Evolutionary conservation across 192 early-diverging fungal genomes (phyloP).

Genomic region (Mortierella claussenii): DNA sequence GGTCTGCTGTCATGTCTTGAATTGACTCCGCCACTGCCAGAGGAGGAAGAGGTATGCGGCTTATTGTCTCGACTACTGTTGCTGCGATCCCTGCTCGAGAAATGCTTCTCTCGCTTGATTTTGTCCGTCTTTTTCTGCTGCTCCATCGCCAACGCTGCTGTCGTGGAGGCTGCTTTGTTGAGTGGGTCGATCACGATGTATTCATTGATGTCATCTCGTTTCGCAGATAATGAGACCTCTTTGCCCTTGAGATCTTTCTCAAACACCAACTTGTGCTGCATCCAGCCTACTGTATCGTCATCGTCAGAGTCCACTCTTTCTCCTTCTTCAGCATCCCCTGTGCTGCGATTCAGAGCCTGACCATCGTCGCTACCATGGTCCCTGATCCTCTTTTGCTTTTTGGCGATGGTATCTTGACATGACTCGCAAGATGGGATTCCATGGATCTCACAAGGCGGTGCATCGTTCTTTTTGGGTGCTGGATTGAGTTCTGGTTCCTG

Average conservation of each 20-base stretch:
- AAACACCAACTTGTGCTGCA: slow-evolving; percentile 81
- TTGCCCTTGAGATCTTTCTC: slow-evolving; percentile 73
- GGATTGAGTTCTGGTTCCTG: slow-evolving; percentile 19
- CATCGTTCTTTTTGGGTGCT: slow-evolving; percentile 46
- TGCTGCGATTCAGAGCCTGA: too few relatives aligned
- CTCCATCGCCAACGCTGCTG: slow-evolving; percentile 38
- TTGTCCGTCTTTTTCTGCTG: slow-evolving; percentile 41
- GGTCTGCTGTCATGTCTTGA: slow-evolving; percentile 1
- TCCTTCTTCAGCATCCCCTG: slow-evolving; percentile 49
- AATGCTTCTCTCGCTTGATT: slow-evolving; percentile 10
- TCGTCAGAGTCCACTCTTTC: slow-evolving; percentile 36
- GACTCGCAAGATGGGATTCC: slow-evolving; percentile 75
- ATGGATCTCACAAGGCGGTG: slow-evolving; percentile 72
- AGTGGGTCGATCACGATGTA: slow-evolving; percentile 78
- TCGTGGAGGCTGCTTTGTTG: slow-evolving; percentile 38
- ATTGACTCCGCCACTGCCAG: neutral
- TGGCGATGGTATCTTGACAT: slow-evolving; percentile 64
- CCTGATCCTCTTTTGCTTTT: slow-evolving; percentile 23
- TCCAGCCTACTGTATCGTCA: slow-evolving; percentile 74
- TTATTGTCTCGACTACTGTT: neutral
- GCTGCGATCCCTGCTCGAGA: neutral
- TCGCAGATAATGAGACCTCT: slow-evolving; percentile 59
- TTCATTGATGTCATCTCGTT: slow-evolving; percentile 67
- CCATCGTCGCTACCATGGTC: slow-evolving; percentile 27
- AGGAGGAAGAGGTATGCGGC: neutral